Percentiles rank a stretch among this genome's conserved stretches.
Evolutionary conservation across 768 basidiomycete genomes (phyloP).

Genomic region (Suillus occidentalis): DNA sequence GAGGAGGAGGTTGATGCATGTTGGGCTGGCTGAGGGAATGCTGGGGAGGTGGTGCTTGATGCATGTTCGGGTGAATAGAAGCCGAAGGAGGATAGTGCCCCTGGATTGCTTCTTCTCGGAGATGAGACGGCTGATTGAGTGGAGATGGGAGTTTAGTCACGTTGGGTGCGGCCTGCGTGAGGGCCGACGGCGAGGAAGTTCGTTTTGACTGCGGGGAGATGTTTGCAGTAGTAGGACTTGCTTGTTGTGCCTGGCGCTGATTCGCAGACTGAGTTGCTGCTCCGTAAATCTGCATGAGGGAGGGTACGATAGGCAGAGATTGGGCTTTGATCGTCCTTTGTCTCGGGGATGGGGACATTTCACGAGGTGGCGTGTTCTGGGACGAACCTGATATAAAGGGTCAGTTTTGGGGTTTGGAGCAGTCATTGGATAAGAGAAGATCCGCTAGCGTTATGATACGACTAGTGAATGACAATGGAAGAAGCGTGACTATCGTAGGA

Average conservation of each 20-base stretch:
- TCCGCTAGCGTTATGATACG: slow-evolving; percentile 10
- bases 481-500: slow-evolving; percentile 10
- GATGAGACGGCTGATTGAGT: slow-evolving; percentile 24
- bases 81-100: slow-evolving; percentile 48
- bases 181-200: slow-evolving; percentile 33
- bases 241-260: slow-evolving; percentile 38
- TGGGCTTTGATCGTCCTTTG: slow-evolving; percentile 57
- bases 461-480: neutral
- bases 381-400: slow-evolving; percentile 17
- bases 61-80: slow-evolving; percentile 31
- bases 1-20: slow-evolving; percentile 35
- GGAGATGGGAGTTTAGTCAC: slow-evolving; percentile 34
- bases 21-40: slow-evolving; percentile 31
- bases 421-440: slow-evolving; percentile 12
- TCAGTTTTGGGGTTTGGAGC: slow-evolving; percentile 6
- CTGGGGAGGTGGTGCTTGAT: slow-evolving; percentile 35
- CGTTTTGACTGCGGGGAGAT: slow-evolving; percentile 35
- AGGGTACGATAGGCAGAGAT: slow-evolving; percentile 63
- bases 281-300: slow-evolving; percentile 52
- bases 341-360: slow-evolving; percentile 46
- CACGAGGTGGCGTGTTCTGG: slow-evolving; percentile 38
- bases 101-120: slow-evolving; percentile 30
- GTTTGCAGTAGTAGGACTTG: slow-evolving; percentile 35
- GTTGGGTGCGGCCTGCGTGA: slow-evolving; percentile 32
- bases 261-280: slow-evolving; percentile 35